Evolutionary conservation across 2,329 filamentous ascomycete species (phyloP).

Genomic region (Cylindrodendrum hubeiense): DNA sequence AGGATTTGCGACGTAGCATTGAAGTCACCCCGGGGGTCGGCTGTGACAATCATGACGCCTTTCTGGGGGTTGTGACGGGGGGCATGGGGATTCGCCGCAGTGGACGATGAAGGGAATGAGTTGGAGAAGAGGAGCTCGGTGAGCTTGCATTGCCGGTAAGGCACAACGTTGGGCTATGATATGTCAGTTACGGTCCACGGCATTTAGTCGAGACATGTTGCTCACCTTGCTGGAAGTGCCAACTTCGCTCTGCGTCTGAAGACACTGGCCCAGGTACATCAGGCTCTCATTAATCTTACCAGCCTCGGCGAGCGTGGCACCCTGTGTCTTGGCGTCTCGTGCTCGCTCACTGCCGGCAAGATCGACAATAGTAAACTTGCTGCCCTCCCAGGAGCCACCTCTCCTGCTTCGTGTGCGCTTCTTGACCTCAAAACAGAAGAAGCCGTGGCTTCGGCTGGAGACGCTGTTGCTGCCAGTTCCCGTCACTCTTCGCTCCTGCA

Average conservation of each 20-base stretch:
- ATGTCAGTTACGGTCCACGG: slow-evolving; percentile 22
- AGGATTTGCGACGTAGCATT: slow-evolving; percentile 97
- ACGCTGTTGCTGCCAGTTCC: slow-evolving; percentile 95
- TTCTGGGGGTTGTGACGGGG: slow-evolving; percentile 79
- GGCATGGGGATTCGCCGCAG: slow-evolving; percentile 51
- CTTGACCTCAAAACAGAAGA: slow-evolving; percentile 96
- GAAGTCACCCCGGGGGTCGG: slow-evolving; percentile 92
- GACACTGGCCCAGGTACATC: slow-evolving; percentile 97
- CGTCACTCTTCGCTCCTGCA: slow-evolving; percentile 87
- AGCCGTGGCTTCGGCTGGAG: slow-evolving; percentile 92
- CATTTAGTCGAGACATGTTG: neutral
- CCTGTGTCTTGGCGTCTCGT: slow-evolving; percentile 92
- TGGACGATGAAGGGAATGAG: slow-evolving; percentile 77
- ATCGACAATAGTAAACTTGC: slow-evolving; percentile 88
- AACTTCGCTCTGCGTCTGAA: slow-evolving; percentile 92
- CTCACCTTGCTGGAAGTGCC: slow-evolving; percentile 79
- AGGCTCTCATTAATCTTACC: slow-evolving; percentile 98
- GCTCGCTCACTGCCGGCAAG: slow-evolving; percentile 94
- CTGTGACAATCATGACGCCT: slow-evolving; percentile 95
- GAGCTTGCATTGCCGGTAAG: slow-evolving; percentile 86
- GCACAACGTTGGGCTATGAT: slow-evolving; percentile 76
- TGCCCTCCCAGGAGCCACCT: slow-evolving; percentile 77
- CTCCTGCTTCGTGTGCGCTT: slow-evolving; percentile 69
- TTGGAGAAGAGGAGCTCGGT: slow-evolving; percentile 91
- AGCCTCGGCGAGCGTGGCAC: slow-evolving; percentile 91